Evolutionary conservation across 768 basidiomycete species (phyloP), one percentile per base, ranked within the genome.

Genomic region (Amanita phalloides): DNA sequence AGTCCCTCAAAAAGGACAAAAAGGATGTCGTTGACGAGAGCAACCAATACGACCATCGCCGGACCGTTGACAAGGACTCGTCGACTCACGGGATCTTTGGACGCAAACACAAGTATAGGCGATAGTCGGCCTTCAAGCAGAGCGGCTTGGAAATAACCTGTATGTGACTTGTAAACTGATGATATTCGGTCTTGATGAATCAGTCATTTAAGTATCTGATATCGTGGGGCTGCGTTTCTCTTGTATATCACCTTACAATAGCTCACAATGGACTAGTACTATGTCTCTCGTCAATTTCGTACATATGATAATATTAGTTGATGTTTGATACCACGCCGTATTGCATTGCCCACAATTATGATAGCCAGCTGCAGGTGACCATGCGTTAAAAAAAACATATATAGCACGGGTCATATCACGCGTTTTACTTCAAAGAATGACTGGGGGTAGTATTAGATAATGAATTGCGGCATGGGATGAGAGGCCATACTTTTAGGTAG

Each of bases 381-480:
- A 48, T 48, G 47, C 37, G 33, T 17, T 48, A 6, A 11, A 50
- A 50, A 17, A 17, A 28, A 32, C 25, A 42, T 17, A 50, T 64
- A 48, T 44, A 52, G 43, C 32, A 39, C 52, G 35, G 35, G 36
- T 70, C 78, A 89, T 68, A 91, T 85, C 58, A 90, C 85, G 65
- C 91, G 81, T 65, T 87, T 90, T 46, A 92, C 87, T 71, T 93
- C 90, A 59, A 94, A 93, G 79, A 90, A 89, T 14, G 86, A 86
- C 84, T 84, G 57, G 20, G 49, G 53, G 45, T 44, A 17, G 45
- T 32, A 32, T 39, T 41, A 57, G 49, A 61, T 25, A 38, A 37
- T 4, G 49, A 20, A 2, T 35, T 54, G 42, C 43, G 9, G 41
- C 13, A 51, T 60, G 54, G 52, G 49, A 62, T 70, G 57, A 14